Base-by-base conservation (phyloP, 2,329 filamentous ascomycete species). In the Colletotrichum chrysophilum region DNA sequence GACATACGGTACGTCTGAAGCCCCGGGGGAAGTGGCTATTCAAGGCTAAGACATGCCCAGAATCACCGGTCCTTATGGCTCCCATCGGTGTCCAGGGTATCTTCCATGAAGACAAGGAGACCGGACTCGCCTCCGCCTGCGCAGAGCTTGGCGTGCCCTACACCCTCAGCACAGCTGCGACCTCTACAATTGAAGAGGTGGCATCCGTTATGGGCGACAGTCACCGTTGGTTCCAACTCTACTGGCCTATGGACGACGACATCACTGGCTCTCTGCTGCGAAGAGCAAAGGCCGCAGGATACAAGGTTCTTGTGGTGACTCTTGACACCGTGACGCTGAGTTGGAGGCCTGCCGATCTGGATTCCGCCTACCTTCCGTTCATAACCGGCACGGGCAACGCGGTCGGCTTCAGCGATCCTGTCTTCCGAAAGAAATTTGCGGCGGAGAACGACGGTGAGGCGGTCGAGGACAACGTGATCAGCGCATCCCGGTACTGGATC, bases 191-290 rank as follows among this genome's bases (percentile, higher is more conserved):
- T 74, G 93, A 95, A 81, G 90, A 95, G 66, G 89, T 94, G 0
- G 92, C 91, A 0, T 80, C 86, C 9, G 91, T 91, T 0, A 91
- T 89, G 66, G 89, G 89, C 0, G 84, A 89, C 7, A 90, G 91
- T 0, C 86, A 89, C 36, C 86, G 93, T 13, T 96, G 93, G 93
- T 96, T 89, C 81, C 94, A 96, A 81, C 88, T 96, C 0, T 96
- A 96, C 84, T 95, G 93, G 92, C 93, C 94, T 0, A 84, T 88
- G 24, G 89, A 91, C 70, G 89, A 95, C 68, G 90, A 92, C 4
- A 86, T 95, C 70, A 95, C 93, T 0, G 85, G 88, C 0, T 93
- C 91, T 2, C 84, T 95, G 18, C 86, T 95, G 6, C 80, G 83
- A 2, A 88, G 93, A 0, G 94, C 93, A 1, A 91, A 91, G 80